Conservation (phyloP, 306 rosid genomes). For the Ormosia semicastrata region DNA sequence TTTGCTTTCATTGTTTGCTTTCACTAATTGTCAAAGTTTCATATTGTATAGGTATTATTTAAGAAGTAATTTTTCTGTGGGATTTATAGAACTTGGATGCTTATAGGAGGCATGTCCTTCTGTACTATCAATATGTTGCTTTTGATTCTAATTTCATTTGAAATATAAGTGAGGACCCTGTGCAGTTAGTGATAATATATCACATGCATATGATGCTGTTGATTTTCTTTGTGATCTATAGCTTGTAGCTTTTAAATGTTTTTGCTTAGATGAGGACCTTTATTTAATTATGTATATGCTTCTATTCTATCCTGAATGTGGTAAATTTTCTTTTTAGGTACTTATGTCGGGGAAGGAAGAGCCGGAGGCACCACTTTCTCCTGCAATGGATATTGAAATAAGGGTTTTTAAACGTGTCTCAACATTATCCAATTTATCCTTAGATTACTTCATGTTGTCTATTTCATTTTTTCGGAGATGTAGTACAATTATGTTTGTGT, state of each 20-base stretch:
- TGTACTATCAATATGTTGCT: background rate
- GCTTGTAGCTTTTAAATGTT: background rate
- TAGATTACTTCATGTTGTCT: background rate
- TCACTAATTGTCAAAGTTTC: background rate
- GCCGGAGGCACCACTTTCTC: constrained; percentile 70
- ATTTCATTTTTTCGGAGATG: background rate
- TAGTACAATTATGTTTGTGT: background rate
- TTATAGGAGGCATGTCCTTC: background rate
- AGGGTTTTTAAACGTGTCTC: constrained; percentile 79
- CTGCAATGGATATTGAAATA: constrained; percentile 93
- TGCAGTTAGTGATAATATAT: background rate
- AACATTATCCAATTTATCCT: constrained; percentile 65
- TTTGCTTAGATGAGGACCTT: background rate
- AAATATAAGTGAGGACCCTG: background rate
- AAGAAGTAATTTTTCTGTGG: background rate
- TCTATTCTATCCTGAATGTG: background rate
- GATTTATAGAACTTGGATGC: background rate
- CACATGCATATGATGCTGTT: background rate
- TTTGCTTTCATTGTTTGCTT: background rate
- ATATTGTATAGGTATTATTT: background rate
- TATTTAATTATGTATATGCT: background rate
- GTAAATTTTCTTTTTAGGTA: constrained; percentile 52
- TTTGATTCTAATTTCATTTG: background rate
- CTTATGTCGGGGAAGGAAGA: constrained; percentile 91
- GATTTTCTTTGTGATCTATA: background rate